Conservation (phyloP, 1,139 yeast species). For the Kodamaea arcana region DNA sequence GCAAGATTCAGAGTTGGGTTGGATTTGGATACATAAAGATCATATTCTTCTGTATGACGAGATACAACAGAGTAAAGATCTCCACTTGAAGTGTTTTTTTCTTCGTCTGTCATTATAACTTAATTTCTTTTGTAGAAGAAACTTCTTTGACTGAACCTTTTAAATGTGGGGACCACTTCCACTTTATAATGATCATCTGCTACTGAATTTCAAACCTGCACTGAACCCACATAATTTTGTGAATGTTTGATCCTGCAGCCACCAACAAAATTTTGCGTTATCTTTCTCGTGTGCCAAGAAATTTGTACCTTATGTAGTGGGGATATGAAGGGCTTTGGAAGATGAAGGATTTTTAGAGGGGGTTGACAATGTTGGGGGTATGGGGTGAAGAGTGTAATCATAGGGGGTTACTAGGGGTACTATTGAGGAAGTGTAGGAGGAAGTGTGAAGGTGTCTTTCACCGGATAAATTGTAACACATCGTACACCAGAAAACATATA, state of each 20-base stretch:
- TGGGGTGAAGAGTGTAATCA: not conserved
- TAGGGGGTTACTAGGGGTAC: too few relatives aligned
- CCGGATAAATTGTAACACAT: not conserved
- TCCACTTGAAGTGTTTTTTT: constrained; percentile 14
- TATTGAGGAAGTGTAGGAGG: too few relatives aligned
- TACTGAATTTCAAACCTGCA: too few relatives aligned
- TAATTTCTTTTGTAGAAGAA: too few relatives aligned
- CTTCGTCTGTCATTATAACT: constrained; percentile 16
- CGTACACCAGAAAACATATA: not conserved
- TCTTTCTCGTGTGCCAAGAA: not conserved
- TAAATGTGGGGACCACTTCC: too few relatives aligned
- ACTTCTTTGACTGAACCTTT: too few relatives aligned
- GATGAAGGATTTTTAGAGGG: too few relatives aligned
- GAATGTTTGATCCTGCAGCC: too few relatives aligned
- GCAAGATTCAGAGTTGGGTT: constrained; percentile 33
- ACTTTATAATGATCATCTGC: too few relatives aligned
- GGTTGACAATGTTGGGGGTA: not conserved
- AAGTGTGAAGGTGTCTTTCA: too few relatives aligned
- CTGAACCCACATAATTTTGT: too few relatives aligned
- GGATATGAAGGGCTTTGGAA: not conserved
- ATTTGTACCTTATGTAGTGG: not conserved
- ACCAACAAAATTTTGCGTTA: not conserved
- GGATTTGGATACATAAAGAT: constrained; percentile 43
- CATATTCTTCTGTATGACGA: constrained; percentile 49
- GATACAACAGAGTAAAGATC: constrained; percentile 32